Evolutionary conservation across 2,329 filamentous ascomycete genomes (phyloP), one percentile per base, ranked within the genome.

Genomic region (Ophiobolus disseminans): DNA sequence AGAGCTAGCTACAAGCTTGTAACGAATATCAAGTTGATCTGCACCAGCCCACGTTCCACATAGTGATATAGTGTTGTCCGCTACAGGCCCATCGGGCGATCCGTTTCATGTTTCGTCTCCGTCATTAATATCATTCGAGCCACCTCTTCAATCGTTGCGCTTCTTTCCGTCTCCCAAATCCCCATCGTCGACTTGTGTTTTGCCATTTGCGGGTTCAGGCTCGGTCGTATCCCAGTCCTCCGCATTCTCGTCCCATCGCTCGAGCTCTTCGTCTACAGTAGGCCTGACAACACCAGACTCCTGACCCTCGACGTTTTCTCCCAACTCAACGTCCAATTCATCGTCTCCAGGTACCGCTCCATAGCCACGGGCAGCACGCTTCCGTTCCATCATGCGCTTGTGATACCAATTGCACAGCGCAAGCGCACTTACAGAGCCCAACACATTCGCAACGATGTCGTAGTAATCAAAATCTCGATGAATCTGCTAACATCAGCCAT

Each of bases 161-260:
- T 76, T 78, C 68, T 76, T 76, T 28, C 60, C 52, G 16, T 75
- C 72, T 4, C 66, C 66, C 31, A 65, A 32, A 42, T 69, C 68
- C 32, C 56, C 63, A 50, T 65, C 63, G 35, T 64, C 63, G 6
- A 60, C 51, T 37, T 59, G 36, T 14, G 52, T 58, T 32, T 65
- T 66, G 16, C 64, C 65, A 41, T 65, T 73, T 5, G 61, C 41
- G 11, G 55, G 52, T 30, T 63, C 68, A 5, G 66, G 69, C 32
- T 76, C 84, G 22, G 84, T 84, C 2, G 83, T 81, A 41, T 87
- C 85, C 85, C 84, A 88, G 61, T 86, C 83, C 50, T 84, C 83
- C 1, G 78, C 82, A 73, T 96, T 94, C 76, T 96, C 92, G 66
- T 96, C 91, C 91, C 92, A 96, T 60, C 93, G 91, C 68, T 96